Conservation (phyloP, 2,329 filamentous ascomycete genomes). For the Penicillium italicum region DNA sequence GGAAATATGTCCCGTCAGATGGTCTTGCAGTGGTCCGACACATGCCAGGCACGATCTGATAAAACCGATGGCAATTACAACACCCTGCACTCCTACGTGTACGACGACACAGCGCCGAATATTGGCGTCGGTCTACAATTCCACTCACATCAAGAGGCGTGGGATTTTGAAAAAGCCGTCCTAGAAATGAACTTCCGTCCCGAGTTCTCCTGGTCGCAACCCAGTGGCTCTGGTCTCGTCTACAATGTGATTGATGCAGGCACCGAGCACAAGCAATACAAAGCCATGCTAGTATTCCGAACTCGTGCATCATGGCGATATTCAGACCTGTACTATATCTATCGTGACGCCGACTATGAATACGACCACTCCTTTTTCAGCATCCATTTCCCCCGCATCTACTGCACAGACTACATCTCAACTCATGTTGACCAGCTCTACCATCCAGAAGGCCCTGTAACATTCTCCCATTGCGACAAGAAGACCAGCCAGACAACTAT, state of each 20-base stretch:
- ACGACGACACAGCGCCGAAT: slow-evolving; percentile 31
- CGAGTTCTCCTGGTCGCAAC: slow-evolving; percentile 25
- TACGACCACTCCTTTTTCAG: slow-evolving; percentile 24
- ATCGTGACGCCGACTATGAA: slow-evolving; percentile 28
- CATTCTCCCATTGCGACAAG: slow-evolving; percentile 33
- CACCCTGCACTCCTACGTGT: slow-evolving; percentile 28
- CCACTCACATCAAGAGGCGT: slow-evolving; percentile 19
- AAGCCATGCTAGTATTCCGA: slow-evolving; percentile 24
- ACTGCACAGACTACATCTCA: slow-evolving; percentile 31
- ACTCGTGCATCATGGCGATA: slow-evolving; percentile 25
- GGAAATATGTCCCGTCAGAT: slow-evolving; percentile 22
- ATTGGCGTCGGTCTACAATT: slow-evolving; percentile 28
- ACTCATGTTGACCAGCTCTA: slow-evolving; percentile 32
- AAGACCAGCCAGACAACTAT: slow-evolving; percentile 14
- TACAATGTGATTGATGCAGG: slow-evolving; percentile 30
- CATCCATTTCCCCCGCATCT: slow-evolving; percentile 27
- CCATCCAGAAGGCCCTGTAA: slow-evolving; percentile 19
- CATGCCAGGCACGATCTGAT: slow-evolving; percentile 25
- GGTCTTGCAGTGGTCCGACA: slow-evolving; percentile 33
- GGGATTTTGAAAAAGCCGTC: slow-evolving; percentile 28
- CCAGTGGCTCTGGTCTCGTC: slow-evolving; percentile 23
- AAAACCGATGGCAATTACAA: slow-evolving; percentile 33
- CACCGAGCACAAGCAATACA: slow-evolving; percentile 31
- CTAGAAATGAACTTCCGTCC: slow-evolving; percentile 21
- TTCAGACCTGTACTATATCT: slow-evolving; percentile 29